Evolutionary conservation across 176 grass and related monocot species (phyloP).

Genomic region (Oryza meridionalis): DNA sequence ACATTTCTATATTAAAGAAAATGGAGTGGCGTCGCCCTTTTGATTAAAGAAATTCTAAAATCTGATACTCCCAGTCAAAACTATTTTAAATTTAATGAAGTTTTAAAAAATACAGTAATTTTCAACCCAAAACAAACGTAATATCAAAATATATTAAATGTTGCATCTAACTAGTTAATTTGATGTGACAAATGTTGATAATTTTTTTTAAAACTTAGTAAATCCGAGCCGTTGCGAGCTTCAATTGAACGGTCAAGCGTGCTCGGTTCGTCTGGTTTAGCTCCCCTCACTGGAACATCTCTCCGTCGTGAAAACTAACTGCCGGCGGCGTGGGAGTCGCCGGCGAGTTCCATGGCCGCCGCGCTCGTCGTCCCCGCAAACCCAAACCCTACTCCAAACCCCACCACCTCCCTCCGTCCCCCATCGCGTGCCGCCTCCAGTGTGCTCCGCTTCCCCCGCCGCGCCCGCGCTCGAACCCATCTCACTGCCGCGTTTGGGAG

Average conservation of each 20-base stretch:
- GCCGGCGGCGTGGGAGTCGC: constrained; percentile 3
- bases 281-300: no score
- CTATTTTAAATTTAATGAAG: no score
- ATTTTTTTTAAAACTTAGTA: no score
- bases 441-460: constrained; percentile 13
- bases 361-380: constrained; percentile 35
- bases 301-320: not conserved
- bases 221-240: not conserved
- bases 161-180: no score
- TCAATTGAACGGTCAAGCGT: not conserved
- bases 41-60: no score
- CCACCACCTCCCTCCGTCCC: not conserved
- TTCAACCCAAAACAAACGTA: no score
- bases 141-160: no score
- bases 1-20: no score
- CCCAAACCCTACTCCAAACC: constrained; percentile 16
- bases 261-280: not conserved
- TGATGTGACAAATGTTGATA: no score
- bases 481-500: constrained; percentile 33
- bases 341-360: constrained; percentile 33
- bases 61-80: no score
- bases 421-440: not conserved
- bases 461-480: constrained; percentile 17
- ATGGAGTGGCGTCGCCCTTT: no score
- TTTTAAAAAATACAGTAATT: no score